A percentile compares a stretch with the other conserved stretches of the same genome.
These are phyloP conservation scores for Aschersonia sp. DNA, from an alignment of 2,329 filamentous ascomycete species.

Conservation along the genomic window DNA sequence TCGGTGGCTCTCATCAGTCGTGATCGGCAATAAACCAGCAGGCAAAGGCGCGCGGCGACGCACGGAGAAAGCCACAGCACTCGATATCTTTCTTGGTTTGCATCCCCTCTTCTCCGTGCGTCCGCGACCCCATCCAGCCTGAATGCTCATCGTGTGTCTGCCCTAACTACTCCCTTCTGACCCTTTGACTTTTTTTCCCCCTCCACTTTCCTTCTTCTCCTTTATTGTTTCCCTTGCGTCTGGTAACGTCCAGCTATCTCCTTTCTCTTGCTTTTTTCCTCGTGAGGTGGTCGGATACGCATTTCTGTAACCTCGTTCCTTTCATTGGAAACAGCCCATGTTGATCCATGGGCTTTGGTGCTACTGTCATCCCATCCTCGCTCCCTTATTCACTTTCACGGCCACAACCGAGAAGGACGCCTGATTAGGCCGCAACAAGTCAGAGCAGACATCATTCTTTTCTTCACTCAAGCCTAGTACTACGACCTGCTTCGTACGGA, in stretches of 20 bases:
- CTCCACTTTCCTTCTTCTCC: constrained; percentile 2
- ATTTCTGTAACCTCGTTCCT: not conserved
- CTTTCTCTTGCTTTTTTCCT: constrained; percentile 6
- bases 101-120: not conserved
- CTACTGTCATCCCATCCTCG: not conserved
- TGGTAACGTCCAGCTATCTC: constrained; percentile 9
- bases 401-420: not conserved
- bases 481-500: too few relatives aligned
- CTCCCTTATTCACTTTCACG: constrained; percentile 2
- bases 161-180: not conserved
- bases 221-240: constrained; percentile 8
- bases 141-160: not conserved
- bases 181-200: not conserved
- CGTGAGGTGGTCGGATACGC: constrained; percentile 1
- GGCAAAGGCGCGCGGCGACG: not conserved
- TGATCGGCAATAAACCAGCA: not conserved
- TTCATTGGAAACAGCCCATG: not conserved
- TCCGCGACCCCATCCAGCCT: not conserved
- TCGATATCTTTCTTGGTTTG: not conserved
- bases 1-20: not conserved
- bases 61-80: not conserved
- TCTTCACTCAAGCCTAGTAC: not conserved
- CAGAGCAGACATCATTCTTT: not conserved
- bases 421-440: not conserved
- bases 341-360: not conserved